Conservation (phyloP, 768 basidiomycete genomes). For the Suillus placidus region DNA sequence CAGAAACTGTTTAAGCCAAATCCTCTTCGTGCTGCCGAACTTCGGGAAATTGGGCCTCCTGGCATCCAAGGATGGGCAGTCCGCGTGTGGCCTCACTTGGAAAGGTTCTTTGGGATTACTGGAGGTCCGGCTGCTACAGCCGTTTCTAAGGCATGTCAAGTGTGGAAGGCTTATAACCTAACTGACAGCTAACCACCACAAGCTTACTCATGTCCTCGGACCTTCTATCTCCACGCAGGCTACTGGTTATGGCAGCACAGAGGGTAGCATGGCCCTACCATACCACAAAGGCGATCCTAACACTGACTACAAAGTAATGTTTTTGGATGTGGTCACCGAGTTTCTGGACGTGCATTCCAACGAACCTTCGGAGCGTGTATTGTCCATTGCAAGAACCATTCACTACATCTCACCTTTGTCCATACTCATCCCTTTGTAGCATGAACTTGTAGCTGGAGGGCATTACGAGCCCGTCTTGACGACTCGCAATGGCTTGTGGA, state of each 20-base stretch:
- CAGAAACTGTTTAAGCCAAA: constrained; percentile 11
- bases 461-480: constrained; percentile 14
- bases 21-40: constrained; percentile 12
- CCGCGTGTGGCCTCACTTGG: constrained; percentile 12
- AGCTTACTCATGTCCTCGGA: constrained; percentile 11
- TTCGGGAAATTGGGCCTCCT: constrained; percentile 8
- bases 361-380: background rate
- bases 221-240: constrained; percentile 10
- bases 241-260: constrained; percentile 4
- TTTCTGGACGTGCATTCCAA: background rate
- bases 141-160: constrained; percentile 5
- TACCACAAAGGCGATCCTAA: constrained; percentile 1
- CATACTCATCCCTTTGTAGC: background rate
- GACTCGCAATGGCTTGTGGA: constrained; percentile 16
- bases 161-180: background rate
- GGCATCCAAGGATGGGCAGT: constrained; percentile 5
- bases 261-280: constrained; percentile 3
- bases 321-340: constrained; percentile 3
- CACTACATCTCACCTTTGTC: background rate
- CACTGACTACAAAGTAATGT: background rate
- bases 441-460: constrained; percentile 9
- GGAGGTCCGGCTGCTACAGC: constrained; percentile 11
- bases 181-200: background rate
- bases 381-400: background rate
- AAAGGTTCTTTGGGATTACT: constrained; percentile 3